phyloP scores from a whole-genome alignment of 495 filamentous ascomycete species.

The Neurospora terricola region DNA sequence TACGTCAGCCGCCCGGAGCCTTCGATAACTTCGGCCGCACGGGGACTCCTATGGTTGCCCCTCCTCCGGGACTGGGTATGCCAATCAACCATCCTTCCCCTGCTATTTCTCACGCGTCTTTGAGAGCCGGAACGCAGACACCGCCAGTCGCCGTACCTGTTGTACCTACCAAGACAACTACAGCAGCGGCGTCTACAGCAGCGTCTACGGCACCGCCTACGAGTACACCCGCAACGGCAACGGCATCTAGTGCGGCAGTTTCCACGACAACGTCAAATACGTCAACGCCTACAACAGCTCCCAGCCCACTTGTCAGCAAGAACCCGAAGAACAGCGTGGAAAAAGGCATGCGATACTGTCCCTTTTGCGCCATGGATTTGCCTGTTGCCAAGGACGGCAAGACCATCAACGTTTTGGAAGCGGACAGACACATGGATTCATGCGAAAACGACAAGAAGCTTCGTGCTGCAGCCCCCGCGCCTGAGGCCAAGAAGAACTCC shows the following conservation, averaged over 20 bases:
- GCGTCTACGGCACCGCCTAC: background rate
- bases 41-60: conserved; percentile 43
- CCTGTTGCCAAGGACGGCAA: background rate
- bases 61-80: conserved; percentile 55
- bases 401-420: background rate
- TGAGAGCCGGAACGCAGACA: conserved; percentile 9
- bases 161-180: conserved; percentile 7
- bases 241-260: background rate
- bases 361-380: background rate
- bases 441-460: background rate
- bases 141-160: conserved; percentile 18
- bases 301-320: conserved; percentile 16
- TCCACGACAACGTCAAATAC: background rate
- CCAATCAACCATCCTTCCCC: conserved; percentile 44
- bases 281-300: background rate
- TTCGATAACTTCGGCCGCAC: conserved; percentile 38
- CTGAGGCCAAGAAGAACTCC: conserved; percentile 40
- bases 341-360: background rate
- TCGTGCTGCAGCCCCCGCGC: conserved; percentile 3
- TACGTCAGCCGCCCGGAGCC: conserved; percentile 23
- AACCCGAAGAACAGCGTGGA: background rate
- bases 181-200: background rate
- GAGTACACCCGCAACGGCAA: background rate
- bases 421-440: background rate
- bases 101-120: conserved; percentile 14